Evolutionary conservation across 441 rosid genomes (phyloP), one percentile per base, ranked within the genome.

Genomic region (Gossypium trilobum): DNA sequence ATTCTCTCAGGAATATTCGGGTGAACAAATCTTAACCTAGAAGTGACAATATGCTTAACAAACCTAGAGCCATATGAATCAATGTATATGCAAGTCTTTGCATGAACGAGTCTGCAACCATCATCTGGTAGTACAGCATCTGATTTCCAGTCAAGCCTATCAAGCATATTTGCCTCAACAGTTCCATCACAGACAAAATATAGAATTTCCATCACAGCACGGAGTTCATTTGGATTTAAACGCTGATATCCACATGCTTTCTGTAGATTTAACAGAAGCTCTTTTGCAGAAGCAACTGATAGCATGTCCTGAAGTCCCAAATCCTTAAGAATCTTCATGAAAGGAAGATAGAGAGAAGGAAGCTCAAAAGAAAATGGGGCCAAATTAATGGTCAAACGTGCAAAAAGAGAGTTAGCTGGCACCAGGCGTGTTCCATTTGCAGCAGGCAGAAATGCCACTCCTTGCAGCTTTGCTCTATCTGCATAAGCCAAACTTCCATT

Each of bases 331-430:
- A 89, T 82, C 77, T 89, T 89, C 77, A 91, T 75, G 75, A 81
- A 95, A 71, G 96, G 97, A 80, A 92, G 97, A 80, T 89, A 92
- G 16, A 77, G 75, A 77, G 89, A 74, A 76, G 97, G 97, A 75
- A 95, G 99, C 77, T 91, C 99, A 81, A 92, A 95, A 42, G 97
- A 97, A 80, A 95, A 92, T 54, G 99, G 99, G 44, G 99, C 93
- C 80, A 95, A 80, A 74, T 92, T 92, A 72, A 92, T 80, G 13
- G 95, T 81, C 67, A 95, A 81, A 74, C 87, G 97, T 67, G 81
- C 93, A 78, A 95, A 95, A 70, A 92, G 97, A 75, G 93, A 82
- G 79, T 81, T 87, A 73, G 86, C 88, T 25, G 88, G 84, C 80
- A 95, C 93, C 79, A 95, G 81, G 66, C 99, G 97, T 46, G 99